These are phyloP conservation scores for Cercospora sp. DNA, from an alignment of 2,329 filamentous ascomycete species.

Conservation along the genomic window DNA sequence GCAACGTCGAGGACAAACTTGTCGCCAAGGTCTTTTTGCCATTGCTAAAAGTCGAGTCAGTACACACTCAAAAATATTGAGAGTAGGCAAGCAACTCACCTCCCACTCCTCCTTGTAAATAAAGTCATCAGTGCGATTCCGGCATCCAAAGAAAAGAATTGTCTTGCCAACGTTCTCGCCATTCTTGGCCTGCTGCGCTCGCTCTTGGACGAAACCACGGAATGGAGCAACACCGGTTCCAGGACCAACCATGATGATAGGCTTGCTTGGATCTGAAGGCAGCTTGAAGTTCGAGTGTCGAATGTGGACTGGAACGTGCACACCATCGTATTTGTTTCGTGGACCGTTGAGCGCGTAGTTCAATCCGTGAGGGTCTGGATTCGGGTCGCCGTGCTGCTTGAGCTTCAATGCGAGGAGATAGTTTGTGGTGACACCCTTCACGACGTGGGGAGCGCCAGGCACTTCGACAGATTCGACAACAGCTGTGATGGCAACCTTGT, in stretches of 20 bases:
- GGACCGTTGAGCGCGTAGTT: slow-evolving; percentile 86
- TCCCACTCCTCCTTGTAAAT: slow-evolving; percentile 90
- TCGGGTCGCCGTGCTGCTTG: slow-evolving; percentile 87
- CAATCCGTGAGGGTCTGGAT: slow-evolving; percentile 78
- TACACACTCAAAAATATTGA: not conserved
- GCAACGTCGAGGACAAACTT: slow-evolving; percentile 88
- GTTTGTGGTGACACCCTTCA: slow-evolving; percentile 96
- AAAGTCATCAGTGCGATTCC: slow-evolving; percentile 85
- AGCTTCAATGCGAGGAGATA: slow-evolving; percentile 93
- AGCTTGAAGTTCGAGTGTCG: slow-evolving; percentile 99
- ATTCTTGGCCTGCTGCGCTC: slow-evolving; percentile 75
- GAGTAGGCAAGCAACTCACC: slow-evolving; percentile 58
- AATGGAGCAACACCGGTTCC: slow-evolving; percentile 97
- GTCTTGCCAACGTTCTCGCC: slow-evolving; percentile 84
- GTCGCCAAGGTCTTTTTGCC: slow-evolving; percentile 79
- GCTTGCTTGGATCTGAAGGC: slow-evolving; percentile 89
- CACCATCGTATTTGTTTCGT: slow-evolving; percentile 93
- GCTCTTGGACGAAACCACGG: slow-evolving; percentile 91
- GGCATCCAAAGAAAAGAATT: slow-evolving; percentile 92
- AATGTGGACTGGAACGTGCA: slow-evolving; percentile 92
- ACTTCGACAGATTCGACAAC: slow-evolving; percentile 83
- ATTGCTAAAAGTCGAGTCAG: slow-evolving; percentile 59
- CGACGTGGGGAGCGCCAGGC: slow-evolving; percentile 71
- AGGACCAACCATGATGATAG: slow-evolving; percentile 92
- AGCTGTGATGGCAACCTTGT: slow-evolving; percentile 92